phyloP scores from a whole-genome alignment of 768 basidiomycete species.

The Rhodotorula toruloides region DNA sequence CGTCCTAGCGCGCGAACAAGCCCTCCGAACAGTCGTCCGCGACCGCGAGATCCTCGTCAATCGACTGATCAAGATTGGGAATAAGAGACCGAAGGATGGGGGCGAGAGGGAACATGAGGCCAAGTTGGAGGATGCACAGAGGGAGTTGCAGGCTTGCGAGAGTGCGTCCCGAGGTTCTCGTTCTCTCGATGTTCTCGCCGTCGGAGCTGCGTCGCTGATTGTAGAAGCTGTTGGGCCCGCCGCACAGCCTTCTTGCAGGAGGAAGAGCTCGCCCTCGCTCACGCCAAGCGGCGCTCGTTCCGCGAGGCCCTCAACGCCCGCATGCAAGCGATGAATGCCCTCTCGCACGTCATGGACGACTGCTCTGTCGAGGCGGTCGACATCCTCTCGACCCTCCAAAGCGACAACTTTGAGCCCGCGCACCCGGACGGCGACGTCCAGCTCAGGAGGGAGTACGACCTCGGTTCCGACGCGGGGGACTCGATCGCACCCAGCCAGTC shows the following conservation, averaged over 20 bases:
- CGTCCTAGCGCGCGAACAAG: conserved; percentile 40
- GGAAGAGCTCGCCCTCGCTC: conserved; percentile 36
- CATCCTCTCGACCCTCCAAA: conserved; percentile 13
- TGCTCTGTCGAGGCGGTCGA: conserved; percentile 28
- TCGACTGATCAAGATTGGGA: conserved; percentile 41
- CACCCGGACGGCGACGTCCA: not conserved
- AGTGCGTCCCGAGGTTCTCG: too few species aligned
- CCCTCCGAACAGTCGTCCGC: conserved; percentile 39
- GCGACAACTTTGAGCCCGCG: not conserved
- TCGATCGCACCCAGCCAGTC: conserved; percentile 37
- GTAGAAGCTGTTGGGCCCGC: too few species aligned
- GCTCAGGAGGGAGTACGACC: not conserved
- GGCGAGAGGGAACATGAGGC: conserved; percentile 6
- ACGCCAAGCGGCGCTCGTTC: conserved; percentile 41
- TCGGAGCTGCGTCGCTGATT: not conserved
- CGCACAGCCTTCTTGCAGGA: conserved; percentile 34
- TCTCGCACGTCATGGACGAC: conserved; percentile 39
- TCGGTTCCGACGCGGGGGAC: conserved; percentile 26
- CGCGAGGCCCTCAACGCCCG: conserved; percentile 38
- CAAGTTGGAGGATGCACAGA: conserved; percentile 41
- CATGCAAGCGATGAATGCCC: conserved; percentile 40
- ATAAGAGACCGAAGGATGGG: conserved; percentile 39
- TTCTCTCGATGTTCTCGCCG: too few species aligned
- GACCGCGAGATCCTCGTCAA: conserved; percentile 44
- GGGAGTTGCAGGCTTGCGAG: conserved; percentile 43